Evolutionary conservation across 306 rosid genomes (phyloP).

Genomic region (Hylodesmum podocarpum): DNA sequence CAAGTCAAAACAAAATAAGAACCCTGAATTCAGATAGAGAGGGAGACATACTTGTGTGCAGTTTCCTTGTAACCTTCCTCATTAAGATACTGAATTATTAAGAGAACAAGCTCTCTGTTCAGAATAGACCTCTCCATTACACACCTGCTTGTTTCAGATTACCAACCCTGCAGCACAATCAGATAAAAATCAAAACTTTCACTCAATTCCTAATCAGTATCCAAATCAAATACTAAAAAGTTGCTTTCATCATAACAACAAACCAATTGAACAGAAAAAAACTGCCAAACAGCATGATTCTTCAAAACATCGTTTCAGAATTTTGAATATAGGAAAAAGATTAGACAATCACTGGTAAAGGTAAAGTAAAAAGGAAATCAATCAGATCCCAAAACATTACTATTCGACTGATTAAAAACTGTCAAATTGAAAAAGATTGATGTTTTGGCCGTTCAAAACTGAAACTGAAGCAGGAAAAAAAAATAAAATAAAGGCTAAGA

Average conservation of each 20-base stretch:
- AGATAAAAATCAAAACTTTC: not conserved
- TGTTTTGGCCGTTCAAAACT: not conserved
- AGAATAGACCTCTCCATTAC: slow-evolving; percentile 17
- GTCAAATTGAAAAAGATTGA: not conserved
- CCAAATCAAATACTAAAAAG: not conserved
- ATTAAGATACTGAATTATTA: slow-evolving; percentile 32
- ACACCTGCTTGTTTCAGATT: not conserved
- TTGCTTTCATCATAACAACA: not conserved
- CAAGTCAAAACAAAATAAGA: not conserved
- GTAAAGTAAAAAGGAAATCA: not conserved
- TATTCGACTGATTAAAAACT: too few species aligned
- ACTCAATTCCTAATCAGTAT: not conserved
- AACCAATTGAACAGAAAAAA: not conserved
- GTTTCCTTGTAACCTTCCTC: slow-evolving; percentile 41
- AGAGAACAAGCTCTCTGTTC: slow-evolving; percentile 24
- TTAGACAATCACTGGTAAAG: not conserved
- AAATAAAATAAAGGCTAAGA: not conserved
- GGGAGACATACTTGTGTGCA: slow-evolving; percentile 32
- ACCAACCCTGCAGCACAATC: not conserved
- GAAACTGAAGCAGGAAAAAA: not conserved
- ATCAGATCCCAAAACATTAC: not conserved
- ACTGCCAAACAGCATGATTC: not conserved
- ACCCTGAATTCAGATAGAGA: not conserved
- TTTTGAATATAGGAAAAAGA: not conserved
- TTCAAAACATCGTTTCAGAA: not conserved